Base-by-base conservation (phyloP, 2,329 filamentous ascomycete genomes). In the Neonectria neomacrospora region DNA sequence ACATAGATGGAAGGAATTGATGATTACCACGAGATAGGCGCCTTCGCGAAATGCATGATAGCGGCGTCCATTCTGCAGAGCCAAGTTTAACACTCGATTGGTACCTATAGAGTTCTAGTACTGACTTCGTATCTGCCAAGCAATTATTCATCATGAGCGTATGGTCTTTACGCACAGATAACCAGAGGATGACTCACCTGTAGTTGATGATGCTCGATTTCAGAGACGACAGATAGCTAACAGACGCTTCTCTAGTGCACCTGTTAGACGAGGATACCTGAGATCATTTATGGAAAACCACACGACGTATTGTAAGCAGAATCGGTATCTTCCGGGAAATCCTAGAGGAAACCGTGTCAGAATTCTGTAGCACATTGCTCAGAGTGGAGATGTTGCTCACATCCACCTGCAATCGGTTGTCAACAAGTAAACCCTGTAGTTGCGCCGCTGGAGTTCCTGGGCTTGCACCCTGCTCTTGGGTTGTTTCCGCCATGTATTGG, bases 181-280 rank as follows among this genome's bases (percentile, higher is more conserved):
- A 5, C 3, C 12, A 5, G 26, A 8, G 1, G 32, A 32, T 5
- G 3, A 18, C 44, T 28, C 12, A 67, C 65, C 53, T 54, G 3
- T 67, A 67, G 18, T 62, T 62, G 8, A 53, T 54, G 10, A 67
- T 65, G 34, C 65, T 67, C 1, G 65, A 58, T 10, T 67, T 67
- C 1, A 67, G 23, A 11, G 65, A 67, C 5, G 65, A 57, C 0
- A 67, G 22, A n/a, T 65, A 65, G 0, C 65, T 67, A 1, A 41
- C 42, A 5, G 45, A 30, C 20, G 60, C 61, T 9, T 34, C 34
- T 3, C 65, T 47, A 2, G 4, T 2, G 8, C 3, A 5, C 64
- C 11, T 39, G 28, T 65, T n/a, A 18, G 20, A 16, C 1, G 8
- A 14, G 14, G 5, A 23, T 23, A 11, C 2, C 12, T 4, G 16